Percentiles rank a stretch among this genome's conserved stretches.
Evolutionary conservation across 2,329 filamentous ascomycete species (phyloP).

Genomic region (Cordyceps cicadae): DNA sequence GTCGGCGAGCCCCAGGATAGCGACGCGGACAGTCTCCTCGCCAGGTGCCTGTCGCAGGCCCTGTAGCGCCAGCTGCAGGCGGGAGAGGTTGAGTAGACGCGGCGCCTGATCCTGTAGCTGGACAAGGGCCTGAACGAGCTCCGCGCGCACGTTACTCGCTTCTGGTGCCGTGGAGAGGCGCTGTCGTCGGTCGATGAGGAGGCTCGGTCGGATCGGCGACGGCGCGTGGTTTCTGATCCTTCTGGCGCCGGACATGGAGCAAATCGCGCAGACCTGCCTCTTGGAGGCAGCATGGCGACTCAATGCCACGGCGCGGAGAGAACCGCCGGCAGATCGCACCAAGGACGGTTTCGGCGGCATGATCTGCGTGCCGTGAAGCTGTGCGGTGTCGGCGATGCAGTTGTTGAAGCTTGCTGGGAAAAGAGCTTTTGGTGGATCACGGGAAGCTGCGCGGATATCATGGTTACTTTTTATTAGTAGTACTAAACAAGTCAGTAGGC

Average conservation of each 20-base stretch:
- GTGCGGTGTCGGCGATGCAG: not conserved
- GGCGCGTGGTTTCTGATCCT: constrained; percentile 3
- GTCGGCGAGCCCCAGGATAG: constrained; percentile 42
- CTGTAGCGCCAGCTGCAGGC: constrained; percentile 62
- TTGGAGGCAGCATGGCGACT: not conserved
- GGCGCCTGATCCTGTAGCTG: constrained; percentile 54
- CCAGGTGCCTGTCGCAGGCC: constrained; percentile 51
- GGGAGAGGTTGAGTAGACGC: constrained; percentile 57
- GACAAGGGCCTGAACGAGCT: constrained; percentile 51
- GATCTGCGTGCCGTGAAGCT: not conserved
- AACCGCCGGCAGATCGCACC: not conserved
- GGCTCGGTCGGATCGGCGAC: not conserved
- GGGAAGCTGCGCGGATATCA: not conserved
- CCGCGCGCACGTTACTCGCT: constrained; percentile 31
- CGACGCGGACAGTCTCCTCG: constrained; percentile 49
- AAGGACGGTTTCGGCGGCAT: constrained; percentile 10
- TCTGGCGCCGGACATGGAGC: constrained; percentile 2
- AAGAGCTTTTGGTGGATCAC: constrained; percentile 3
- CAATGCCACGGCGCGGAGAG: constrained; percentile 2
- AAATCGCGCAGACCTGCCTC: constrained; percentile 9
- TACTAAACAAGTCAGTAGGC: no score
- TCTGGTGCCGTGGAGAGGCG: constrained; percentile 18
- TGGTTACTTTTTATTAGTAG: no score
- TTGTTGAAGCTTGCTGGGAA: not conserved
- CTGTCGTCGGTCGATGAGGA: not conserved